phyloP scores from a whole-genome alignment of 176 grass and related monocot genomes.

The Oryza glaberrima region DNA sequence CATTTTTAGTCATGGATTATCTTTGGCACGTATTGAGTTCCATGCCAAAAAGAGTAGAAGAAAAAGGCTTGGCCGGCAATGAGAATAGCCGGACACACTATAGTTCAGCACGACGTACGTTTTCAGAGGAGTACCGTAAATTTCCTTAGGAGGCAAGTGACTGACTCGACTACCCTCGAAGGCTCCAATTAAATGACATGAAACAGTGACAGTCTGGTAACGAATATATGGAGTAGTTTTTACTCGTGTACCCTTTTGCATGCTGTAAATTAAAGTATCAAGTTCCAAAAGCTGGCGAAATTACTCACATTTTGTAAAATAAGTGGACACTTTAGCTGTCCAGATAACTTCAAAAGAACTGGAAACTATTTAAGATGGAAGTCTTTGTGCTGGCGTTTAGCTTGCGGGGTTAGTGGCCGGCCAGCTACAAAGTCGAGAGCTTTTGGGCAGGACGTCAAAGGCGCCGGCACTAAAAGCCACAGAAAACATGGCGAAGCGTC shows the following conservation, averaged over 20 bases:
- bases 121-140: background rate
- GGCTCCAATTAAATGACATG: background rate
- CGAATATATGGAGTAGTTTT: background rate
- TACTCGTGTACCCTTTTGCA: background rate
- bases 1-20: too few relatives aligned
- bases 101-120: background rate
- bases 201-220: background rate
- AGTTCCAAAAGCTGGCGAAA: background rate
- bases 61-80: too few relatives aligned
- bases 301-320: background rate
- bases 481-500: background rate
- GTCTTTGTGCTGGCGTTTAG: background rate
- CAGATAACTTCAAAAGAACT: background rate
- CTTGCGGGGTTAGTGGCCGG: background rate
- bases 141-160: background rate
- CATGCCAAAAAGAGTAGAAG: too few relatives aligned
- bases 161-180: background rate
- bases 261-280: conserved; percentile 1
- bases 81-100: too few relatives aligned
- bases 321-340: background rate
- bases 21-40: too few relatives aligned
- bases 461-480: background rate
- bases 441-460: background rate
- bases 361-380: background rate
- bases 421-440: background rate